Conservation (phyloP, 495 filamentous ascomycete genomes). For the Neurospora sp. region DNA sequence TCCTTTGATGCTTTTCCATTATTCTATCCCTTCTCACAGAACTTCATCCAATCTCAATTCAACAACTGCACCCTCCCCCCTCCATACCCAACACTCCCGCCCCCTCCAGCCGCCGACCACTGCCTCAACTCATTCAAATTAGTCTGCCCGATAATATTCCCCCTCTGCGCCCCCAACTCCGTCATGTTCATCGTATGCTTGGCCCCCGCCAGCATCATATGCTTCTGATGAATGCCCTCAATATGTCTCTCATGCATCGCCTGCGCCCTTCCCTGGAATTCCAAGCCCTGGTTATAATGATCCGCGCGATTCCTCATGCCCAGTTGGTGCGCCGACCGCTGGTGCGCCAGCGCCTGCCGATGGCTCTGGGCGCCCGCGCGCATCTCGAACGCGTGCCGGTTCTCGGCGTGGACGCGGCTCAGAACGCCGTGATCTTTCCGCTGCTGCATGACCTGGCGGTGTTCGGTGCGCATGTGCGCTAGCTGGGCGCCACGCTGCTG, state of each 20-base stretch:
- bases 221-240: background rate
- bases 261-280: background rate
- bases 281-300: background rate
- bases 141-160: conserved; percentile 18
- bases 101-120: background rate
- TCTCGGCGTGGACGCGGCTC: conserved; percentile 1
- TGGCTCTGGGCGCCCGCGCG: background rate
- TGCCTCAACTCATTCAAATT: conserved; percentile 15
- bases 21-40: background rate
- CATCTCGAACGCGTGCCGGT: conserved; percentile 1
- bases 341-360: background rate
- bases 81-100: background rate
- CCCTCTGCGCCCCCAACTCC: conserved; percentile 12
- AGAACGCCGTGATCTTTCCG: background rate
- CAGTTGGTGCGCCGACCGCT: background rate
- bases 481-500: conserved; percentile 7
- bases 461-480: conserved; percentile 3
- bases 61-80: background rate
- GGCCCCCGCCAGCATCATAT: conserved; percentile 3
- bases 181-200: conserved; percentile 16
- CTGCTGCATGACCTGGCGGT: conserved; percentile 3
- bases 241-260: conserved; percentile 1
- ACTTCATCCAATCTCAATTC: background rate
- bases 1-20: background rate
- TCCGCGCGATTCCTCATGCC: background rate